These are phyloP conservation scores for Pleurotus pulmonarius DNA, from an alignment of 768 basidiomycete genomes.

Conservation along the genomic window DNA sequence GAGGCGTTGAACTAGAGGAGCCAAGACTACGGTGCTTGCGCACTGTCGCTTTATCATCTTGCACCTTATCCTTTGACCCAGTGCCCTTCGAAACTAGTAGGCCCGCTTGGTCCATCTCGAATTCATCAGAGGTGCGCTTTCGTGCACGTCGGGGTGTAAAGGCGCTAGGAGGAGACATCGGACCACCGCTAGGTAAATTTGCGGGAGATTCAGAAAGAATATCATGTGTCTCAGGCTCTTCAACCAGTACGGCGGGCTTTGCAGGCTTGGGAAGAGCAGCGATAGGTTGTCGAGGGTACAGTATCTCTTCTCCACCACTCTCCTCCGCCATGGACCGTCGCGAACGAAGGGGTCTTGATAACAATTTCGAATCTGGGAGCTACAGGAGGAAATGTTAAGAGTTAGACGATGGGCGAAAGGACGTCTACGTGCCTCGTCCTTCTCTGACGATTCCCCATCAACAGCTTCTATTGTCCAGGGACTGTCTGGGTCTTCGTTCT, in stretches of 20 bases:
- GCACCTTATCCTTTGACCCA: constrained; percentile 39
- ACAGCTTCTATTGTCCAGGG: constrained; percentile 89
- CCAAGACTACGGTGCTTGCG: constrained; percentile 71
- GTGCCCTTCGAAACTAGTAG: constrained; percentile 50
- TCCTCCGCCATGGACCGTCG: constrained; percentile 73
- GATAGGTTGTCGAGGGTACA: constrained; percentile 68
- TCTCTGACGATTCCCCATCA: constrained; percentile 73
- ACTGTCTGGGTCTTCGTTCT: constrained; percentile 63
- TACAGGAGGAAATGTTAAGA: constrained; percentile 18
- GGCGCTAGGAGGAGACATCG: constrained; percentile 62
- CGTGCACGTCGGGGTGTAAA: constrained; percentile 57
- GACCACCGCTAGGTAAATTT: constrained; percentile 26
- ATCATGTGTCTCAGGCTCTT: constrained; percentile 16
- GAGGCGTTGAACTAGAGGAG: constrained; percentile 29
- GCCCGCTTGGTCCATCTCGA: constrained; percentile 74
- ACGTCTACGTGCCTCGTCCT: constrained; percentile 52
- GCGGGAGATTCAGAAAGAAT: constrained; percentile 22
- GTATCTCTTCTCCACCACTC: constrained; percentile 87
- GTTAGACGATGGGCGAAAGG: constrained; percentile 2
- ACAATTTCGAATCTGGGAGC: constrained; percentile 39
- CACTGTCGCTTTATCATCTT: constrained; percentile 47
- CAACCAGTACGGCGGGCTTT: constrained; percentile 20
- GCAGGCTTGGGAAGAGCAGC: constrained; percentile 28
- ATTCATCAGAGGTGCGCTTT: constrained; percentile 80
- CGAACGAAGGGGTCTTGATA: constrained; percentile 48